Base-by-base conservation (phyloP, 345 rosid genomes). In the Eucalyptus curtisii region DNA sequence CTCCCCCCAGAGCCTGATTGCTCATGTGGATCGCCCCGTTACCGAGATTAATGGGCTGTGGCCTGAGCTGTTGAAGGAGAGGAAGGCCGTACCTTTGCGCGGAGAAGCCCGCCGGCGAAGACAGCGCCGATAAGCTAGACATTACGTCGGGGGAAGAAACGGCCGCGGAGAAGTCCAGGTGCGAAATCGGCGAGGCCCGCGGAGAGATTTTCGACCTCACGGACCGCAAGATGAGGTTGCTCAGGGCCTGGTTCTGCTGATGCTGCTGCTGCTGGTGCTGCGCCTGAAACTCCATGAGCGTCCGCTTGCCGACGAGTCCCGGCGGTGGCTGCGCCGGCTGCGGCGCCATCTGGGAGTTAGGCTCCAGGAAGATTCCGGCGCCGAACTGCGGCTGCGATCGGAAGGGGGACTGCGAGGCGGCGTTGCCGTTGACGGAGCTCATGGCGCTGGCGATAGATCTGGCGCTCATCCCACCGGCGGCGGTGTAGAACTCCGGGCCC, bases 121-220 rank as follows among this genome's bases (percentile, higher is more conserved):
- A 90, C 90, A 12, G 90, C 87, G 45, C 86, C 37, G 66, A 88
- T 27, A 61, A 84, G 86, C 47, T 53, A 42, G 88, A 87, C 88
- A 87, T 61, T 45, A 79, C 86, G 49, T 92, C 92, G 9, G 88
- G 90, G 33, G 89, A 31, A 59, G 87, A 86, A 50, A 59, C 68
- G 49, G 85, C 90, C 19, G 89, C 86, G 44, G 89, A 86, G 16
- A 95, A 90, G 84, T 96, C 88, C 55, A 92, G 88, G 8, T 94
- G 92, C 19, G 96, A 92, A 10, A 92, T 90, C 42, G 95, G 92
- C 7, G 95, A 92, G 16, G 91, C 86, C 49, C 93, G 92, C 87
- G 92, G 95, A 79, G 91, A 93, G 49, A 86, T 89, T 88, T 98
- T 91, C 45, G 95, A 94, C 94, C 95, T 96, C n/a, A 98, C 98